Base-by-base conservation (phyloP, 2,329 filamentous ascomycete genomes). In the Botrytis byssoidea region DNA sequence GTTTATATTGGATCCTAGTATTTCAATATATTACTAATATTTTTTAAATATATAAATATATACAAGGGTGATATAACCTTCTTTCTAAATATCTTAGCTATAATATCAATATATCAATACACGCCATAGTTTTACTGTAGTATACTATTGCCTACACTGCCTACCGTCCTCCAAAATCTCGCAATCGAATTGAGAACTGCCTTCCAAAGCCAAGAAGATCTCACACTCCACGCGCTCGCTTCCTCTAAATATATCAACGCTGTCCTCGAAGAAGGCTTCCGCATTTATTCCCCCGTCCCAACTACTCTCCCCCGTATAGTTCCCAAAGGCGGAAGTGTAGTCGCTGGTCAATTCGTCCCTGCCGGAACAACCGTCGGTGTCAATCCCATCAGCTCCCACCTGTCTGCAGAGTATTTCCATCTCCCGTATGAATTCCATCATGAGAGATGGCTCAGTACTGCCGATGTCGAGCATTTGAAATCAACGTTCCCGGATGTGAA, bases 141-240 rank as follows among this genome's bases (percentile, higher is more conserved):
- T n/a, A n/a, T n/a, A n/a, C n/a, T n/a, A n/a, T n/a, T n/a, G n/a
- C n/a, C n/a, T n/a, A n/a, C n/a, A n/a, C n/a, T n/a, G n/a, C 83
- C 72, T 1, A 70, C 60, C 12, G n/a, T 55, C 1, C 46, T 70
- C 10, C 42, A 71, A 5, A 83, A 81, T 32, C 79, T 88, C 5
- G 78, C 78, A 4, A 74, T 79, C 0, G 86, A 88, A 75, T 78
- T 87, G 5, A 81, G 84, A 6, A 74, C 74, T 10, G 73, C 80
- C 0, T 87, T 86, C 75, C 75, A 68, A n/a, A 78, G 76, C 10
- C 77, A 79, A 48, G 35, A 65, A 3, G 73, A 75, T 1, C 70
- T 76, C 16, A 76, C 63, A 25, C 35, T 71, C 4, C 74, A 74
- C 12, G 77, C 78, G 12, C 68, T 74, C 4, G 75, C 63, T 7